phyloP scores from a whole-genome alignment of 129 eudicot genomes.

The Pulicaria dysenterica region DNA sequence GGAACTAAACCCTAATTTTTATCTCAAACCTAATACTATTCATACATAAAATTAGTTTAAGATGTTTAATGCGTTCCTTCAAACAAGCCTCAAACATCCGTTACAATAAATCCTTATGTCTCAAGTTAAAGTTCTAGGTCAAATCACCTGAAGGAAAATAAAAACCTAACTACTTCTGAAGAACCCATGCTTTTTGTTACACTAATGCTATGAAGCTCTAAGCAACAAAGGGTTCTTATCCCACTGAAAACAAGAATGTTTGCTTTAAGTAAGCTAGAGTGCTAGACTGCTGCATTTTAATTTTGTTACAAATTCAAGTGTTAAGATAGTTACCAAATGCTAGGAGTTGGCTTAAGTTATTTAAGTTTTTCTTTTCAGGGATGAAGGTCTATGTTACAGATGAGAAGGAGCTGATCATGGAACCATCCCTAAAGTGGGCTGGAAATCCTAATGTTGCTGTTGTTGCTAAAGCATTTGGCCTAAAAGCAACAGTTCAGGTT shows the following conservation, averaged over 20 bases:
- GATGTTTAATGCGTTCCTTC: background rate
- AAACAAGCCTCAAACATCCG: background rate
- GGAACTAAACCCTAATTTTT: too few species aligned
- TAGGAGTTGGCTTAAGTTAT: background rate
- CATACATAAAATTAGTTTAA: background rate
- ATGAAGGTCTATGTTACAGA: constrained; percentile 94
- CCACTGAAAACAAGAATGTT: too few species aligned
- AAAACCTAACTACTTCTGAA: too few species aligned
- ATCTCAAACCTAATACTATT: background rate
- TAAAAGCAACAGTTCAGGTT: constrained; percentile 95
- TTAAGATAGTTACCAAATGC: too few species aligned
- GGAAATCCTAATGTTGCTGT: constrained; percentile 84
- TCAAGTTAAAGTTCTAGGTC: too few species aligned
- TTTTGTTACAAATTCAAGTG: too few species aligned
- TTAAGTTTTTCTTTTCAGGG: constrained; percentile 45
- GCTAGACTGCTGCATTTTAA: too few species aligned
- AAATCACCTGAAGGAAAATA: too few species aligned
- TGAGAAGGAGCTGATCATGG: constrained; percentile 97
- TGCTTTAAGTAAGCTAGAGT: too few species aligned
- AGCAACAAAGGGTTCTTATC: too few species aligned
- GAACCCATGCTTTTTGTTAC: too few species aligned
- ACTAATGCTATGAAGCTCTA: too few species aligned
- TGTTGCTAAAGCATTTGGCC: constrained; percentile 86
- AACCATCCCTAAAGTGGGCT: constrained; percentile 92
- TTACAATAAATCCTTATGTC: background rate